Base-by-base conservation (phyloP, 2,329 filamentous ascomycete species). In the Ceratocystis variospora region DNA sequence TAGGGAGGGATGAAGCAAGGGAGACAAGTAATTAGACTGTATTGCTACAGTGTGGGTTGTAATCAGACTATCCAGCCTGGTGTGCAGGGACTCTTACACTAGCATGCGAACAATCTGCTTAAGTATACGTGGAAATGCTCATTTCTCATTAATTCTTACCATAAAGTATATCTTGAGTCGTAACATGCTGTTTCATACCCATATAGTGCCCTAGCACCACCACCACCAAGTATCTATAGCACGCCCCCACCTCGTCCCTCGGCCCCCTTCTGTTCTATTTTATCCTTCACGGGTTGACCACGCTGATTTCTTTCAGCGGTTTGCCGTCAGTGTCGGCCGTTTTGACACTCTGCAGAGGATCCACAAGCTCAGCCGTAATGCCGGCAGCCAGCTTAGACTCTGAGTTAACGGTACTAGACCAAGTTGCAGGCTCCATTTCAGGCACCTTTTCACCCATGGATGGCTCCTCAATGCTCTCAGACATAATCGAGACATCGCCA, bases 371-470 rank as follows among this genome's bases (percentile, higher is more conserved):
- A 62, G 79, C 76, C 0, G 73, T 31, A n/a, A 78, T 77, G 1
- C 74, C 72, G 61, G 79, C 77, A 0, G 73, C 78, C 17, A 46
- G 53, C 0, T 69, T 67, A n/a, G 80, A 78, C 19, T 79, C 77
- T 55, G 77, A 77, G 3, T 72, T 71, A 55, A 80, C 77, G 0
- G 73, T 78, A 0, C 87, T 87, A 68, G 86, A 85, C 90, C 90
- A 96, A 72, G 95, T 84, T 0, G 90, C 84, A 0, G 89, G 77
- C 61, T 77, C 75, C 70, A 83, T 83, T 75, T 96, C 87, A 1
- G 83, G 83, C 3, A 96, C 86, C 0, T 84, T 82, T 63, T 88
- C 84, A 2, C 86, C 84, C 45, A 83, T 78, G 17, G 78, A 79
- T 0, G 90, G 89, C 73, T 91, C 84, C 63, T 86, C 77, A 46